Percentiles rank a stretch among this genome's conserved stretches.
phyloP scores from a whole-genome alignment of 2,329 filamentous ascomycete species.

The Diplodia seriata region DNA sequence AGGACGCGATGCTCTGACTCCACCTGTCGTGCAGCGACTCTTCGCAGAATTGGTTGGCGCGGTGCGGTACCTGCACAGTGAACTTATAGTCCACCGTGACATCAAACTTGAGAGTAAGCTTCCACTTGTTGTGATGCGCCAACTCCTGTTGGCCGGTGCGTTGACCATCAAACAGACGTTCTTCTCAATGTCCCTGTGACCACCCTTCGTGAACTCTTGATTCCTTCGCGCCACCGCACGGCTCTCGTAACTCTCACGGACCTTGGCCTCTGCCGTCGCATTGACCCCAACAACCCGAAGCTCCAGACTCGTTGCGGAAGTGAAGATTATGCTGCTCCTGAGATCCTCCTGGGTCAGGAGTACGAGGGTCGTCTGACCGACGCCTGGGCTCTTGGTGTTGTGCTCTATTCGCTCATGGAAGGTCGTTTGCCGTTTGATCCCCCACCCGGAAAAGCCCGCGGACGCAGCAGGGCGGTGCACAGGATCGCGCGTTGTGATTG shows the following conservation, averaged over 20 bases:
- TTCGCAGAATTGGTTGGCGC: slow-evolving; percentile 89
- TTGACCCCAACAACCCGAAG: slow-evolving; percentile 80
- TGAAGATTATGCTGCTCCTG: slow-evolving; percentile 95
- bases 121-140: slow-evolving; percentile 36
- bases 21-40: slow-evolving; percentile 77
- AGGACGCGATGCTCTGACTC: slow-evolving; percentile 70
- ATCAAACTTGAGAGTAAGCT: slow-evolving; percentile 95
- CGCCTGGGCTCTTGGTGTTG: slow-evolving; percentile 92
- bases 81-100: slow-evolving; percentile 91
- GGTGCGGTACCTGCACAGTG: slow-evolving; percentile 81
- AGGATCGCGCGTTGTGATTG: slow-evolving; percentile 96
- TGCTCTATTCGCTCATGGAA: slow-evolving; percentile 92
- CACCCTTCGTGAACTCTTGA: slow-evolving; percentile 67
- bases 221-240: slow-evolving; percentile 79
- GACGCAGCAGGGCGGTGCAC: slow-evolving; percentile 79
- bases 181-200: slow-evolving; percentile 81
- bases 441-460: slow-evolving; percentile 77
- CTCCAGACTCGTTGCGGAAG: slow-evolving; percentile 94
- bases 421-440: slow-evolving; percentile 93
- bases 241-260: slow-evolving; percentile 90
- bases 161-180: slow-evolving; percentile 68
- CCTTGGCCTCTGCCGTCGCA: slow-evolving; percentile 84
- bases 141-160: slow-evolving; percentile 35
- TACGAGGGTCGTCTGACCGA: slow-evolving; percentile 94
- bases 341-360: slow-evolving; percentile 92